A percentile compares a stretch with the other conserved stretches of the same genome.
phyloP scores from a whole-genome alignment of 139 green algal genomes.

The Cymbomonas tetramitiformis region DNA sequence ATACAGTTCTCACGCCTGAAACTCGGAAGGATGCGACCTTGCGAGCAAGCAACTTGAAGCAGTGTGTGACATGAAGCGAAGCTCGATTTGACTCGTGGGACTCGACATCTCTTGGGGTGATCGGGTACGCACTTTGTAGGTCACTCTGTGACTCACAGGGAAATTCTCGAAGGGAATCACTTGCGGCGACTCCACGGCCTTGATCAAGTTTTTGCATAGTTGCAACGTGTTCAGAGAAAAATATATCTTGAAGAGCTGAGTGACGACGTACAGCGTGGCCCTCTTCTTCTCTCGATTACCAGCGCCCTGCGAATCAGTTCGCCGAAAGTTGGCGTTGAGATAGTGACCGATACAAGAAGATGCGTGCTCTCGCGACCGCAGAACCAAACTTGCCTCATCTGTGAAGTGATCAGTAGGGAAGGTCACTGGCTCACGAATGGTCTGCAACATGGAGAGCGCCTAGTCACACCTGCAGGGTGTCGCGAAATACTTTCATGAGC shows the following conservation, averaged over 20 bases:
- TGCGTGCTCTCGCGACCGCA: too few species aligned
- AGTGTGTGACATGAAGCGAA: too few species aligned
- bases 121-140: too few species aligned
- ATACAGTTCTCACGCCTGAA: too few species aligned
- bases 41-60: too few species aligned
- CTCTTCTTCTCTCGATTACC: conserved; percentile 48
- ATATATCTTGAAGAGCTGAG: conserved; percentile 60
- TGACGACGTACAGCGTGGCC: conserved; percentile 47
- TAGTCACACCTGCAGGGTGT: conserved; percentile 26
- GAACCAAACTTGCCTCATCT: too few species aligned
- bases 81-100: too few species aligned
- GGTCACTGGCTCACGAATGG: conserved; percentile 1
- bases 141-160: conserved; percentile 39
- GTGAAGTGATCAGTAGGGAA: too few species aligned
- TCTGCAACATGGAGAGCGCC: background rate
- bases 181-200: conserved; percentile 35
- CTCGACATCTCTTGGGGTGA: too few species aligned
- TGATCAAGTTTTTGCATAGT: conserved; percentile 51
- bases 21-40: too few species aligned
- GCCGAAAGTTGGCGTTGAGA: background rate
- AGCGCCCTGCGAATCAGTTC: conserved; percentile 18
- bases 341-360: background rate
- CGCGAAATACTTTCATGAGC: conserved; percentile 46
- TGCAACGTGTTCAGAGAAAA: conserved; percentile 59
- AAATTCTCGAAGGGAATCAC: conserved; percentile 43